Evolutionary conservation across 495 filamentous ascomycete species (phyloP).

Genomic region (Wilcoxina mikolae): DNA sequence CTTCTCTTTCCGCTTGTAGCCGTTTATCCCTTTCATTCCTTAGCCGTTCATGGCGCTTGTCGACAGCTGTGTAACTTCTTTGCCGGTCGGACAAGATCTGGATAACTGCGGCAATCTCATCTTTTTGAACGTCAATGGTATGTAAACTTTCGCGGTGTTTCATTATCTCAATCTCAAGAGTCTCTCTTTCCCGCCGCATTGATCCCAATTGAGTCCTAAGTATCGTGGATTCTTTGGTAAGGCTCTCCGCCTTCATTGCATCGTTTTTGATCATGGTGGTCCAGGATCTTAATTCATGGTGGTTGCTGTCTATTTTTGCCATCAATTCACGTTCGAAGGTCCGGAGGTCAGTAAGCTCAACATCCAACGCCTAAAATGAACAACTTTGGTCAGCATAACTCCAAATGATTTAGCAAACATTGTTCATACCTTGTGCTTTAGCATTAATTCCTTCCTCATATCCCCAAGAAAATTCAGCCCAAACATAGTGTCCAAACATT

Average conservation of each 20-base stretch:
- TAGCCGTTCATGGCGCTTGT: not conserved
- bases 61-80: not conserved
- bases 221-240: not conserved
- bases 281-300: too few species aligned
- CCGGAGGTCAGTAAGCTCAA: too few species aligned
- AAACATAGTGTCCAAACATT: conserved; percentile 5
- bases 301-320: too few species aligned
- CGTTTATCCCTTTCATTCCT: not conserved
- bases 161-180: not conserved
- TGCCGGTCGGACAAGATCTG: not conserved
- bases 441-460: not conserved
- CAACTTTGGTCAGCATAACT: too few species aligned
- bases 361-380: too few species aligned
- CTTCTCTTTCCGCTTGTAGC: not conserved
- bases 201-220: not conserved
- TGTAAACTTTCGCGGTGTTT: not conserved
- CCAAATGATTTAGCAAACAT: too few species aligned
- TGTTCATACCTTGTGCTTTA: conserved; percentile 1
- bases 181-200: not conserved
- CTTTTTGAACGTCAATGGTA: not conserved
- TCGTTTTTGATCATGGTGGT: not conserved
- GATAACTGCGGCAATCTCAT: not conserved
- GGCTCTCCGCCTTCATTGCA: not conserved
- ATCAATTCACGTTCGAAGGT: too few species aligned
- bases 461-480: conserved; percentile 3